Conservation (phyloP, 495 filamentous ascomycete species). For the Filosporella fistucella region DNA sequence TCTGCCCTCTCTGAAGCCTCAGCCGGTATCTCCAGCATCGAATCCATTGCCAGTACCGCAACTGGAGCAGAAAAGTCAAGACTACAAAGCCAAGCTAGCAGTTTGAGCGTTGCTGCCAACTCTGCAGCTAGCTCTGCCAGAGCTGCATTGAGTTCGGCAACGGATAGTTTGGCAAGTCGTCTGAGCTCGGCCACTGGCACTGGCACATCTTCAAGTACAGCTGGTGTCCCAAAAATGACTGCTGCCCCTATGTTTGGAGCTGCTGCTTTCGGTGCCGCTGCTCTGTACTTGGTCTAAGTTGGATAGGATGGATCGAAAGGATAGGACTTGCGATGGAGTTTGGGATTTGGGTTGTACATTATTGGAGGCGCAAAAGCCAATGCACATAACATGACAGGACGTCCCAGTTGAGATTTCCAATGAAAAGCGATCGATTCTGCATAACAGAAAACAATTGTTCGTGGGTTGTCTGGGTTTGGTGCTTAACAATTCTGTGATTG, state of each 20-base stretch:
- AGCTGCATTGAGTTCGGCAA: background rate
- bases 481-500: no score
- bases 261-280: conserved; percentile 6
- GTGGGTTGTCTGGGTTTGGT: no score
- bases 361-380: no score
- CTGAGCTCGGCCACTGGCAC: background rate
- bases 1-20: conserved; percentile 1
- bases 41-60: conserved; percentile 5
- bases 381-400: no score
- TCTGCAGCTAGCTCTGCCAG: background rate
- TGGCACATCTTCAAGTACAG: background rate
- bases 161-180: no score
- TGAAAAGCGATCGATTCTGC: no score
- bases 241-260: conserved; percentile 9
- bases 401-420: no score
- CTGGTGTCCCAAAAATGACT: conserved; percentile 4
- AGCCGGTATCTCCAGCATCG: background rate
- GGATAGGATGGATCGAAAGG: no score
- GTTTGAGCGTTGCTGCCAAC: background rate
- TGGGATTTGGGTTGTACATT: no score
- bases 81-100: background rate
- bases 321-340: no score
- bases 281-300: no score
- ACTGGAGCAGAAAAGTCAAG: conserved; percentile 7
- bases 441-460: no score